Percentiles rank a stretch among this genome's conserved stretches.
phyloP scores from a whole-genome alignment of 129 eudicot species.

The Pseudognaphalium luteoalbum region DNA sequence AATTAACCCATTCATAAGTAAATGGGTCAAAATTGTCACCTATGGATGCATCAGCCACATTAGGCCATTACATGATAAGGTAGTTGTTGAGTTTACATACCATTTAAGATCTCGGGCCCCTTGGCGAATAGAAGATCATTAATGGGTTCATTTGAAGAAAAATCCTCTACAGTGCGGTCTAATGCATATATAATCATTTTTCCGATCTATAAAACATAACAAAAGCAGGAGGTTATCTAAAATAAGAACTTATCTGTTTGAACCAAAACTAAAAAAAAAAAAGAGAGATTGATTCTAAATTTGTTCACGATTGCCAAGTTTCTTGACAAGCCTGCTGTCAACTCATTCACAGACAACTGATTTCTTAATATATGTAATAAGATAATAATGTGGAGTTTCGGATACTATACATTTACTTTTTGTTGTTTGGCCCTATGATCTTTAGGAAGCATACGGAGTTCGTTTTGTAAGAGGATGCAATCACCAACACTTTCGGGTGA shows the following conservation, averaged over 20 bases:
- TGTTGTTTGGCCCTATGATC: conserved; percentile 44
- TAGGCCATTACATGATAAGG: not conserved
- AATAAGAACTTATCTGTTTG: not conserved
- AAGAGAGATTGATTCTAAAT: not conserved
- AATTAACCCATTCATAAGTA: not conserved
- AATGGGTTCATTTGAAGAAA: conserved; percentile 8
- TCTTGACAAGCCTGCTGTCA: not conserved
- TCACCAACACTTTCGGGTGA: not conserved
- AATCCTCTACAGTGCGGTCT: conserved; percentile 2
- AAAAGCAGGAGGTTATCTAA: not conserved
- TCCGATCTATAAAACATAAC: conserved; percentile 3
- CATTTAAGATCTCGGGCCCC: not conserved
- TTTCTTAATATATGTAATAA: not conserved
- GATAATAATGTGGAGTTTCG: not conserved
- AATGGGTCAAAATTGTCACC: not conserved
- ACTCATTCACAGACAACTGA: too few relatives aligned
- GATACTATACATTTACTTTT: conserved; percentile 34
- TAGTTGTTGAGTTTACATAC: not conserved
- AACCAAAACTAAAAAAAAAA: not conserved
- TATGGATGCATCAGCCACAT: not conserved
- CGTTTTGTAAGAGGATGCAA: not conserved
- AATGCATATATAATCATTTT: conserved; percentile 13
- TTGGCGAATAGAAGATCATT: conserved; percentile 7
- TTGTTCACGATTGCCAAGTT: not conserved
- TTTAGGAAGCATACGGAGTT: conserved; percentile 35